phyloP scores from a whole-genome alignment of 73 alveolate genomes.

The Strombidium stylifer region DNA sequence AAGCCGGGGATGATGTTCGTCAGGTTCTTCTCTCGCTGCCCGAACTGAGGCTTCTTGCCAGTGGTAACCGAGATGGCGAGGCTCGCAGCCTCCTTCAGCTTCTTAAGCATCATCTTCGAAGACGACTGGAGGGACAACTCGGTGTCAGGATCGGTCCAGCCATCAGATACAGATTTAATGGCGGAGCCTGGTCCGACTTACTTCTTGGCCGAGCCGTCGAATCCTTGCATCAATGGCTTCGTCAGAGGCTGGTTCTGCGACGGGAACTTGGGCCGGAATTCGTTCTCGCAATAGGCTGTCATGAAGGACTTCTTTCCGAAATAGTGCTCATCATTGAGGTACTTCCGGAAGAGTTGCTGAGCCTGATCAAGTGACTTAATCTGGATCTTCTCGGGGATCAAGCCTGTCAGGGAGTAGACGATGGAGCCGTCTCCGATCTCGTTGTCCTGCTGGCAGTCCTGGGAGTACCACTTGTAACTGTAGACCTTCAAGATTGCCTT shows the following conservation, averaged over 20 bases:
- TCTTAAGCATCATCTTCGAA: conserved; percentile 20
- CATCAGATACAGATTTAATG: conserved; percentile 3
- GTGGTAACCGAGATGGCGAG: conserved; percentile 61
- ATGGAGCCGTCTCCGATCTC: conserved; percentile 93
- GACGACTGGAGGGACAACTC: conserved; percentile 10
- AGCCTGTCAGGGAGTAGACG: conserved; percentile 95
- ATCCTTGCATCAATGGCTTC: background rate
- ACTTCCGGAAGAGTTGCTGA: conserved; percentile 36
- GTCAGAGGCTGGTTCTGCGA: conserved; percentile 1
- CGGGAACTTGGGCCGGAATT: conserved; percentile 55
- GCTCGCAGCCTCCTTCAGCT: conserved; percentile 53
- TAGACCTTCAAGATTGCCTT: conserved; percentile 93
- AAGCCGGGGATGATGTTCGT: conserved; percentile 71
- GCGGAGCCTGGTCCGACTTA: background rate
- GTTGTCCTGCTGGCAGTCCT: conserved; percentile 42
- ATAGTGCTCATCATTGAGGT: conserved; percentile 59
- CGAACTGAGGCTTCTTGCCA: conserved; percentile 62
- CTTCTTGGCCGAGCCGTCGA: background rate
- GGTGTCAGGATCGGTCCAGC: conserved; percentile 19
- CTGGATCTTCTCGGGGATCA: conserved; percentile 79
- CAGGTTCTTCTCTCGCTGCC: too few species aligned
- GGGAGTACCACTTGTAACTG: conserved; percentile 77
- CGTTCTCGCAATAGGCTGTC: conserved; percentile 55
- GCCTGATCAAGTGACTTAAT: conserved; percentile 31
- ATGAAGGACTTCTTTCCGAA: conserved; percentile 54